These are phyloP conservation scores for Spathaspora girioi DNA, from an alignment of 805 yeast species.

Conservation along the genomic window DNA sequence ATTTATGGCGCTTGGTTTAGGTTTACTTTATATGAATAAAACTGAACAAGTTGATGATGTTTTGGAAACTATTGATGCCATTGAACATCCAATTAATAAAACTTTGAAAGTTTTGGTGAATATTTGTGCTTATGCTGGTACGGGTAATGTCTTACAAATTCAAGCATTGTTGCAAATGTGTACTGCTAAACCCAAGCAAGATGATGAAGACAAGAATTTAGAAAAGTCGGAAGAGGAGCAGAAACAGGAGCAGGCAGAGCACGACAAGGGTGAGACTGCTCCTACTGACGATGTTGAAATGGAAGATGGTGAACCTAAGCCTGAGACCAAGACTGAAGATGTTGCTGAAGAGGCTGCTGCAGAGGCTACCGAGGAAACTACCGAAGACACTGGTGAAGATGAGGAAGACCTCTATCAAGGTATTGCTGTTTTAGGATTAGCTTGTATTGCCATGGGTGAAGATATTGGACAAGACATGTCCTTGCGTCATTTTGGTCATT, in stretches of 20 bases:
- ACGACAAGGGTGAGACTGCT: conserved; percentile 18
- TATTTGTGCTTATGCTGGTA: conserved; percentile 94
- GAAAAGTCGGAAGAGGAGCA: conserved; percentile 42
- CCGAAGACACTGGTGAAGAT: conserved; percentile 33
- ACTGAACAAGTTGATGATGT: conserved; percentile 93
- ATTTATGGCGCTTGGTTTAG: conserved; percentile 88
- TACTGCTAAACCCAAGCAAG: conserved; percentile 64
- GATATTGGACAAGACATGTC: conserved; percentile 98
- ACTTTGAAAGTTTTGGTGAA: conserved; percentile 86
- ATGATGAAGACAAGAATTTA: conserved; percentile 58
- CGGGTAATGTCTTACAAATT: conserved; percentile 94
- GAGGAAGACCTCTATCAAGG: conserved; percentile 68
- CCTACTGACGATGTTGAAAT: conserved; percentile 27
- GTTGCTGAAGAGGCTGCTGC: conserved; percentile 17
- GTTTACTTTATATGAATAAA: conserved; percentile 88
- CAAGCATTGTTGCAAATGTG: conserved; percentile 88
- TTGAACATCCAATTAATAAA: conserved; percentile 90
- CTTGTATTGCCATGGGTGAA: conserved; percentile 95
- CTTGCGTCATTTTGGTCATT: conserved; percentile 91
- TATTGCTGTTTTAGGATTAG: conserved; percentile 91
- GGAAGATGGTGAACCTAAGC: conserved; percentile 24
- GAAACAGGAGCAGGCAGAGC: conserved; percentile 25
- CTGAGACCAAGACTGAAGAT: conserved; percentile 17
- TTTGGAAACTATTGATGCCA: conserved; percentile 87
- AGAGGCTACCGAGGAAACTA: conserved; percentile 20